Base-by-base conservation (phyloP, 352 stramenopile genomes). In the Aphanomyces stellatus region DNA sequence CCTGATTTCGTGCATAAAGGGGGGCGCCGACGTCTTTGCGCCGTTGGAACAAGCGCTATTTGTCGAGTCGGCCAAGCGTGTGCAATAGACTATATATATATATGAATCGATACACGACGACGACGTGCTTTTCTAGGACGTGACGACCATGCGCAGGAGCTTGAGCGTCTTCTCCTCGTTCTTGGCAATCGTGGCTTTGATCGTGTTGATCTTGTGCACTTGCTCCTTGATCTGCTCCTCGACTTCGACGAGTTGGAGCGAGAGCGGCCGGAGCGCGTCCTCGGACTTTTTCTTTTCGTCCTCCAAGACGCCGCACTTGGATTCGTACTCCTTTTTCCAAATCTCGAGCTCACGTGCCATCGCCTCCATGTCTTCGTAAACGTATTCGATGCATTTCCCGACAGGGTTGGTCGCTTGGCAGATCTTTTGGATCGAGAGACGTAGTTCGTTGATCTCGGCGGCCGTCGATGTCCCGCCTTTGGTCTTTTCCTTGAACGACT, bases 271-370 rank as follows among this genome's bases (percentile, higher is more conserved):
- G 27, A 97, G 69, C 40, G 79, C 81, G 30, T 96, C 87, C 19
- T 94, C 79, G 0, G 88, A 90, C 22, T 83, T 80, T 71, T 95
- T 92, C 51, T 84, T 78, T 71, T 96, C 89, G 27, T 96, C 81
- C 33, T 87, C 80, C 31, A 96, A 81, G 41, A 85, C 76, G 35
- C 90, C 84, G 30, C 78, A 76, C 57, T 96, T 91, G 30, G 78
- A 77, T 31, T 78, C 71, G 63, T 93, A 91, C 72, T 96, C 84
- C 33, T 81, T 84, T 48, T 85, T 82, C 93, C 93, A 98, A 60
- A 90, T 81, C 49, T 93, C 85, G 34, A 98, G 85, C 72, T 98
- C 93, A 65, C 91, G 93, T 6, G 78, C 81, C 91, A 99, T 98
- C n/a, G 83, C 78, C 40, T 91, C 88, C 68, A 98, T 72, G 74